Evolutionary conservation across 2,329 filamentous ascomycete species (phyloP).

Genomic region (Penicillium digitatum): DNA sequence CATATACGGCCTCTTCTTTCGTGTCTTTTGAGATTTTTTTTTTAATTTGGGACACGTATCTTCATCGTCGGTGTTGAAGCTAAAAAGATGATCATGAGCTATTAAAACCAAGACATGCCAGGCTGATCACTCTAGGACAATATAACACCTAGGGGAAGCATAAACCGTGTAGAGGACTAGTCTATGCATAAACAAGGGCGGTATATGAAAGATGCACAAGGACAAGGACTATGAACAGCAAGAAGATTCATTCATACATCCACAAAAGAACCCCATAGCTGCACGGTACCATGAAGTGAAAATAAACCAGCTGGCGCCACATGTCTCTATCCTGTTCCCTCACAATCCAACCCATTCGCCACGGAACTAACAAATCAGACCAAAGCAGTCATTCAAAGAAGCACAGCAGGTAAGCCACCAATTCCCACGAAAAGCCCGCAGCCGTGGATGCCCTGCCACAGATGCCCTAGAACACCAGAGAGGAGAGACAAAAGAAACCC

Average conservation of each 20-base stretch:
- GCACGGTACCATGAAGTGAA: background rate
- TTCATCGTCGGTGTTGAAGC: background rate
- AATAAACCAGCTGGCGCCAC: slow-evolving; percentile 7
- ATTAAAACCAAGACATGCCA: background rate
- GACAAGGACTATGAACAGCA: background rate
- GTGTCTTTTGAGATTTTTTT: background rate
- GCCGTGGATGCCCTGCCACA: slow-evolving; percentile 1
- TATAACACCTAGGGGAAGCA: background rate
- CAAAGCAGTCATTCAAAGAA: background rate
- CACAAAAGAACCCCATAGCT: background rate
- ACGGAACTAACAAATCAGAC: background rate
- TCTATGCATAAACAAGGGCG: background rate
- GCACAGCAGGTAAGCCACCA: slow-evolving; percentile 3
- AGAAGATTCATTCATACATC: slow-evolving; percentile 4
- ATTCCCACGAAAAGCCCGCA: background rate
- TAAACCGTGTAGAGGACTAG: background rate
- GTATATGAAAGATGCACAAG: background rate
- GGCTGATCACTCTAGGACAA: background rate
- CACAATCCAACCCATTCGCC: slow-evolving; percentile 3
- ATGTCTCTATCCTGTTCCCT: slow-evolving; percentile 6
- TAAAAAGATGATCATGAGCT: background rate
- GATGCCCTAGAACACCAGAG: slow-evolving; percentile 7
- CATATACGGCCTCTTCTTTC: too few species aligned
- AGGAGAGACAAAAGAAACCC: background rate
- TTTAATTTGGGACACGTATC: background rate